Conservation (phyloP, 192 early-diverging fungal species). For the Funneliformis mosseae region DNA sequence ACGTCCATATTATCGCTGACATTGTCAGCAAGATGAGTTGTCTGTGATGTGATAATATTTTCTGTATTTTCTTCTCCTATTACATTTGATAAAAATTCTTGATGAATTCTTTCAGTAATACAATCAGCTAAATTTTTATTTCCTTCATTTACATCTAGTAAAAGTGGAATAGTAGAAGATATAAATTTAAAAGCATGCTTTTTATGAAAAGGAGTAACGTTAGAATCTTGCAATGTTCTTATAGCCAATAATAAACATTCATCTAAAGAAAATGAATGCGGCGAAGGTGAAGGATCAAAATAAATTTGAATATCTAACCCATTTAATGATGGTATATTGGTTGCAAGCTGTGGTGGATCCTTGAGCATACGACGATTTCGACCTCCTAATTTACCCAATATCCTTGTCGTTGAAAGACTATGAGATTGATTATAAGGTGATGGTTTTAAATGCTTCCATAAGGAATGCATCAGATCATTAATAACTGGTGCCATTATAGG, state of each 20-base stretch:
- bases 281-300: constrained; percentile 55
- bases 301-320: constrained; percentile 63
- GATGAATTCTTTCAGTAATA: constrained; percentile 33
- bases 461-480: constrained; percentile 89
- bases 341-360: constrained; percentile 61
- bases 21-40: background rate
- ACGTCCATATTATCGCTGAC: constrained; percentile 36
- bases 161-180: constrained; percentile 63
- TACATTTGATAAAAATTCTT: constrained; percentile 31
- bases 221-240: constrained; percentile 56
- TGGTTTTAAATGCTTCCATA: constrained; percentile 92
- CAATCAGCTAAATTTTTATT: constrained; percentile 44
- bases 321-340: constrained; percentile 47
- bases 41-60: background rate
- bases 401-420: constrained; percentile 83
- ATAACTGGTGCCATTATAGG: constrained; percentile 94
- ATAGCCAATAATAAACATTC: constrained; percentile 55
- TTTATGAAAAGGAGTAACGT: constrained; percentile 54
- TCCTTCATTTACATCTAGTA: constrained; percentile 67
- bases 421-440: constrained; percentile 82
- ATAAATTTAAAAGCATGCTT: constrained; percentile 68
- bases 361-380: constrained; percentile 88
- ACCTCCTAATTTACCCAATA: constrained; percentile 98
- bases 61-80: background rate
- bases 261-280: constrained; percentile 63